Percentiles rank a stretch among this genome's conserved stretches.
These are phyloP conservation scores for Rhodotorula sp. DNA, from an alignment of 1,284 basidiomycete species.

Conservation along the genomic window DNA sequence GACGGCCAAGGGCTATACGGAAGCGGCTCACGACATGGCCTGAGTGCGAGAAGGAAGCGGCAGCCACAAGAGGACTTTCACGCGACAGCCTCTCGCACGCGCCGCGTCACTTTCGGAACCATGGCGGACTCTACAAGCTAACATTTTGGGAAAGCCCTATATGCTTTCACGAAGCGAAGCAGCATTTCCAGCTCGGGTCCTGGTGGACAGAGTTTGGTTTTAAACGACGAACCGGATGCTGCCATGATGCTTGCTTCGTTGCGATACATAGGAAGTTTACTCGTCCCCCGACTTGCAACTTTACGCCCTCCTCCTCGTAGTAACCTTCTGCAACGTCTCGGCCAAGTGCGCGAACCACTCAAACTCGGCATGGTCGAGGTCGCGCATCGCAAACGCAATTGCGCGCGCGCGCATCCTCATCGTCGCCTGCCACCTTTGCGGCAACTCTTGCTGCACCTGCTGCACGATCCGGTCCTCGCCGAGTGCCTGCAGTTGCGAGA, in stretches of 20 bases:
- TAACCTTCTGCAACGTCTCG: constrained; percentile 7
- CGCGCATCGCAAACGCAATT: constrained; percentile 9
- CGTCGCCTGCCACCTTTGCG: neutral
- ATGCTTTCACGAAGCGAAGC: no score
- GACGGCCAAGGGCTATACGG: neutral
- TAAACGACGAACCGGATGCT: no score
- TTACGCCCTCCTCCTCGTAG: neutral
- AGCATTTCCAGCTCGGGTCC: no score
- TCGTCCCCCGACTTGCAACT: neutral
- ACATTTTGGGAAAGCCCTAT: no score
- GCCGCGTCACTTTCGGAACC: neutral
- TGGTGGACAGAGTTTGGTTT: no score
- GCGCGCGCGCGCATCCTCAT: constrained; percentile 13
- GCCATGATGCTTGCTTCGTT: neutral
- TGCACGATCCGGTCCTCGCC: constrained; percentile 16
- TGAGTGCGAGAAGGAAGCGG: neutral
- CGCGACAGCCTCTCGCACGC: no score
- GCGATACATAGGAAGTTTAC: neutral
- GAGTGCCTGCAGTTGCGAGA: neutral
- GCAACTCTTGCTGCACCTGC: neutral
- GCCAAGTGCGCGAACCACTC: constrained; percentile 31
- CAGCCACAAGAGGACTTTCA: no score
- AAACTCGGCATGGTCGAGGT: constrained; percentile 2
- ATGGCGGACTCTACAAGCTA: no score
- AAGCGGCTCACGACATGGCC: neutral